These are phyloP conservation scores for Fusarium sp. DNA, from an alignment of 2,329 filamentous ascomycete genomes.

Conservation along the genomic window DNA sequence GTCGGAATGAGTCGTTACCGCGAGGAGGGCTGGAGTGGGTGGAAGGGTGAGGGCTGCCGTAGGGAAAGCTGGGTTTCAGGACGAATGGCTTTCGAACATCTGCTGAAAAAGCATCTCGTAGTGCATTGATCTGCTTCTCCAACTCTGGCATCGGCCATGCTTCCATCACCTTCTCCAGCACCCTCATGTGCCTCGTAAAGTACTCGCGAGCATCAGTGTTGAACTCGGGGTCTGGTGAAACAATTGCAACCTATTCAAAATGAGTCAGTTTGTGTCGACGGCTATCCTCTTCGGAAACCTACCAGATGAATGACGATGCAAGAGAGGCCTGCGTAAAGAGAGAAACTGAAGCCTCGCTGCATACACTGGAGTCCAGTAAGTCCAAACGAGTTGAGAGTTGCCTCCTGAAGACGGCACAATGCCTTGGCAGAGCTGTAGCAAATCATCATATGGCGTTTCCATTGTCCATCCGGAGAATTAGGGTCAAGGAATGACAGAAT, in stretches of 20 bases:
- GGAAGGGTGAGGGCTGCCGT: conserved; percentile 78
- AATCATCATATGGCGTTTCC: conserved; percentile 88
- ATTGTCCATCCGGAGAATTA: conserved; percentile 74
- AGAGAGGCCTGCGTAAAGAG: conserved; percentile 90
- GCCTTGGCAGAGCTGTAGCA: conserved; percentile 87
- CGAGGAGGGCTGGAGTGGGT: conserved; percentile 71
- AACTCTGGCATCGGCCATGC: conserved; percentile 91
- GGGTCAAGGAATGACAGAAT: conserved; percentile 84
- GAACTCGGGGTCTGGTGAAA: conserved; percentile 89
- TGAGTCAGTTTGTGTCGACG: conserved; percentile 1
- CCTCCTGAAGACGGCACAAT: conserved; percentile 88
- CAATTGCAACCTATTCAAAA: conserved; percentile 78
- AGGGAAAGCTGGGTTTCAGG: conserved; percentile 86
- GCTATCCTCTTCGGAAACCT: conserved; percentile 48
- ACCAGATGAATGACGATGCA: conserved; percentile 95
- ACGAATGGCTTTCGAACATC: conserved; percentile 87
- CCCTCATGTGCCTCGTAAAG: conserved; percentile 93
- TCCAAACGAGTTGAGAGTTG: conserved; percentile 79
- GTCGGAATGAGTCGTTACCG: conserved; percentile 61
- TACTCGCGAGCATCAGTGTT: conserved; percentile 87
- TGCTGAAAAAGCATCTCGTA: conserved; percentile 91
- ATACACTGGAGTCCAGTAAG: conserved; percentile 86
- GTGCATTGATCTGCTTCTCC: conserved; percentile 86
- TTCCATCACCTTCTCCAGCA: conserved; percentile 84
- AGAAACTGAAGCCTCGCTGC: conserved; percentile 94